Conservation (phyloP, 1,284 basidiomycete genomes). For the Peniophora sp. region DNA sequence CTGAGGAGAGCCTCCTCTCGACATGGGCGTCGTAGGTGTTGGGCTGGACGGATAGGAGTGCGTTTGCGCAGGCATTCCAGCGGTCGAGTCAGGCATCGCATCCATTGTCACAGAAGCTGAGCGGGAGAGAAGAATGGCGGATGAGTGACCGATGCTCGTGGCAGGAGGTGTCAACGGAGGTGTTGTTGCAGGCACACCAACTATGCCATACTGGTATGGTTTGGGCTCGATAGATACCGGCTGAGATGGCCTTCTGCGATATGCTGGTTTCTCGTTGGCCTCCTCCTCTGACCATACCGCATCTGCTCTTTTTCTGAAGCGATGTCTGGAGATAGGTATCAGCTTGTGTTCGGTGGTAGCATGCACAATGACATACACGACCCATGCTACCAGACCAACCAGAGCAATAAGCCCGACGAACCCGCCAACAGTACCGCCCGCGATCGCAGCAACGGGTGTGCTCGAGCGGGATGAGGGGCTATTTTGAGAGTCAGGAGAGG, state of each 20-base stretch:
- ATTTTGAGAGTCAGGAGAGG: conserved; percentile 7
- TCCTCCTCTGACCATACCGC: too few species aligned
- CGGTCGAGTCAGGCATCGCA: neutral
- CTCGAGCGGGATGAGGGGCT: conserved; percentile 11
- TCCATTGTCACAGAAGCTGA: neutral
- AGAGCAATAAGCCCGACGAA: conserved; percentile 37
- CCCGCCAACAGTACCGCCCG: conserved; percentile 46
- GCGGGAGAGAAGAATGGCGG: neutral
- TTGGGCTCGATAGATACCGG: conserved; percentile 10
- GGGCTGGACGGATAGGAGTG: neutral
- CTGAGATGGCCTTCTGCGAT: too few species aligned
- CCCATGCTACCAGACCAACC: conserved; percentile 44
- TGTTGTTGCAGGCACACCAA: conserved; percentile 8
- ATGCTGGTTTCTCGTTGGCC: too few species aligned
- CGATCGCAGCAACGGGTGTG: conserved; percentile 34
- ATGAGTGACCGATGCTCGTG: too few species aligned
- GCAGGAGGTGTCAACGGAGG: neutral
- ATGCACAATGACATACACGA: conserved; percentile 3
- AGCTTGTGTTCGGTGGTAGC: conserved; percentile 3
- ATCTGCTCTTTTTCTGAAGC: too few species aligned
- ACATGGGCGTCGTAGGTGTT: neutral
- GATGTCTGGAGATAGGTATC: conserved; percentile 1
- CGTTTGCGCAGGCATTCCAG: neutral
- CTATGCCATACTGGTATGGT: conserved; percentile 16
- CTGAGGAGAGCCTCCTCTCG: neutral